Percentiles rank a stretch among this genome's conserved stretches.
These are phyloP conservation scores for Clavariopsis aquatica DNA, from an alignment of 495 filamentous ascomycete genomes.

Conservation along the genomic window DNA sequence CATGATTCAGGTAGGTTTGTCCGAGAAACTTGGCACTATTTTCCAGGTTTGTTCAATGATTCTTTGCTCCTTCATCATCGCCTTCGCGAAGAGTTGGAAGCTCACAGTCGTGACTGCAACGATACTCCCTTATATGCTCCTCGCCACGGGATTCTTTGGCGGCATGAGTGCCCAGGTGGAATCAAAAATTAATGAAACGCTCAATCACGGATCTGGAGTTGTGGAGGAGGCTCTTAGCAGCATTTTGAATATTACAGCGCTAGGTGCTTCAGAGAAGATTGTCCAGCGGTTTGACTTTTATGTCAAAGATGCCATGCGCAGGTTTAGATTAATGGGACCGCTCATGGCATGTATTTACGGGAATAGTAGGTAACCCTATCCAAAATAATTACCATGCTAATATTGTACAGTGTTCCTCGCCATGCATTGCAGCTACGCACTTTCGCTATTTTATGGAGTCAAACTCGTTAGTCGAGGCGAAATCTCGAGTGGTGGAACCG, in stretches of 20 bases:
- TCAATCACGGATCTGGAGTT: constrained; percentile 1
- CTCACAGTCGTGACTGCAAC: constrained; percentile 22
- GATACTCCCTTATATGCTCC: constrained; percentile 12
- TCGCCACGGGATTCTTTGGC: constrained; percentile 3
- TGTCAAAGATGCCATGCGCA: not conserved
- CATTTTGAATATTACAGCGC: constrained; percentile 16
- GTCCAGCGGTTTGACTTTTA: constrained; percentile 5
- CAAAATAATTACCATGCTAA: not conserved
- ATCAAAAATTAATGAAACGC: not conserved
- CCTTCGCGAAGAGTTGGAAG: constrained; percentile 25
- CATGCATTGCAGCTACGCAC: constrained; percentile 19
- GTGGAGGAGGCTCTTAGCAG: constrained; percentile 19
- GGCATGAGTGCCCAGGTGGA: constrained; percentile 7
- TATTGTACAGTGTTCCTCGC: constrained; percentile 12
- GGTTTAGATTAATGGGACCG: constrained; percentile 8
- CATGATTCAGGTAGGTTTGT: constrained; percentile 9
- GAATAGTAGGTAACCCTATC: constrained; percentile 8
- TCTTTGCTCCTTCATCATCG: constrained; percentile 12
- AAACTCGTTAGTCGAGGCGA: constrained; percentile 20
- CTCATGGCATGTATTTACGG: constrained; percentile 17
- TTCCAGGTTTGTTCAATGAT: constrained; percentile 20
- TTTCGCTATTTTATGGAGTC: constrained; percentile 20
- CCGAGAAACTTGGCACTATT: constrained; percentile 20
- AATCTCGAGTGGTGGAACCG: constrained; percentile 8
- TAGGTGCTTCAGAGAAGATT: constrained; percentile 11